Evolutionary conservation across 164 flowering plant species (phyloP), one percentile per base, ranked within the genome.

Genomic region (Stephania cephalantha): DNA sequence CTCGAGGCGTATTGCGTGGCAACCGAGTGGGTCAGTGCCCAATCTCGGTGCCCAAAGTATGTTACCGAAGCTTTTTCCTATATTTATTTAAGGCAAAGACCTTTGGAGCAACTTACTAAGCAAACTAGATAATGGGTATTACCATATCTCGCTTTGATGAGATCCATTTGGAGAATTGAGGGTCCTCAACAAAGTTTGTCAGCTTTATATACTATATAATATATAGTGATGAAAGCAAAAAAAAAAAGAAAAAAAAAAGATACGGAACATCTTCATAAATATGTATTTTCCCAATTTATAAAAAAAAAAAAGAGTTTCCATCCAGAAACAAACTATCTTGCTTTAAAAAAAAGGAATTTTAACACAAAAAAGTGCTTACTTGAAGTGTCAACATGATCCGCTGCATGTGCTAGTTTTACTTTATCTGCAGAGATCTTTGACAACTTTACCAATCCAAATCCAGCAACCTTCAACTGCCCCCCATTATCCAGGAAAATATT

Each of bases 401-500:
- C 86, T 25, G 87, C 79, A 25, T 85, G 86, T 53, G 83, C 81
- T 50, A 92, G 68, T 78, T 87, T 90, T 69, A 84, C 90, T 84
- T 89, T 89, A 76, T 88, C 92, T 5, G 91, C 85, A 73, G 97
- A 85, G 13, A 89, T 75, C 71, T 87, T 85, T 69, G 94, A 87
- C 84, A 94, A 78, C 64, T 84, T 85, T 75, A 88, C 76, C 83
- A 89, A 82, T 65, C 99, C 99, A 84, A 96, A 94, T 68, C 98
- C 97, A 44, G 97, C 84, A 35, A 96, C 85, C 87, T 96, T 96
- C 87, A 94, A 78, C 52, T 82, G 95, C 45, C 97, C 97, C 80
- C 90, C 97, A 88, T 77, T 86, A 85, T 94, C 98, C 87, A 94
- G 97, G 94, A 92, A 92, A 90, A 96, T 86, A 90, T 96, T 96